Conservation (phyloP, 2,329 filamentous ascomycete species). For the Fusarium avenaceum region DNA sequence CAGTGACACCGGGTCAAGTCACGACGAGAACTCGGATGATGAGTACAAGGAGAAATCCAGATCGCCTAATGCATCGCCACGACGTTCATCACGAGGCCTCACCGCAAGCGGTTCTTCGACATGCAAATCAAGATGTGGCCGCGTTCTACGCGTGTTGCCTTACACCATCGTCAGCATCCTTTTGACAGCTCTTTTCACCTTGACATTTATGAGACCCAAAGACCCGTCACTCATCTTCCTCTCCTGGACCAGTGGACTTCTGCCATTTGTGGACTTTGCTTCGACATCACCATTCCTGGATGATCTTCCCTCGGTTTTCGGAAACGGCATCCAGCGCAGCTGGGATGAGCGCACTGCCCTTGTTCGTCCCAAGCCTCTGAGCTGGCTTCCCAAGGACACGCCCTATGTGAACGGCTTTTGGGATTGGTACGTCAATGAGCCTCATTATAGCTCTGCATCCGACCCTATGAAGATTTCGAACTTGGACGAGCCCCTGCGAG, state of each 20-base stretch:
- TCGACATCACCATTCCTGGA: slow-evolving; percentile 51
- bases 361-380: slow-evolving; percentile 31
- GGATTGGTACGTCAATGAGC: slow-evolving; percentile 45
- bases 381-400: slow-evolving; percentile 45
- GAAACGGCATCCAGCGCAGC: slow-evolving; percentile 46
- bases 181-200: slow-evolving; percentile 46
- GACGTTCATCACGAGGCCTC: not conserved
- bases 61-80: not conserved
- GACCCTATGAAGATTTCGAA: slow-evolving; percentile 61
- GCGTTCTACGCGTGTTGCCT: slow-evolving; percentile 23
- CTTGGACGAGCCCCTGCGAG: slow-evolving; percentile 51
- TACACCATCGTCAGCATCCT: slow-evolving; percentile 45
- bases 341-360: slow-evolving; percentile 51
- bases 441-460: slow-evolving; percentile 53
- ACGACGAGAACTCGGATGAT: slow-evolving; percentile 3
- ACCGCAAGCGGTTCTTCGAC: not conserved
- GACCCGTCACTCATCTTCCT: slow-evolving; percentile 54
- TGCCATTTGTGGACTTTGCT: slow-evolving; percentile 54
- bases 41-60: slow-evolving; percentile 35
- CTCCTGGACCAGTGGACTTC: slow-evolving; percentile 53
- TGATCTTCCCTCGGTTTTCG: slow-evolving; percentile 43
- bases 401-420: slow-evolving; percentile 39
- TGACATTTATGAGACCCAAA: slow-evolving; percentile 48
- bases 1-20: slow-evolving; percentile 12
- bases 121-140: slow-evolving; percentile 10